Base-by-base conservation (phyloP, 768 basidiomycete species). In the Tricholoma furcatifolium region DNA sequence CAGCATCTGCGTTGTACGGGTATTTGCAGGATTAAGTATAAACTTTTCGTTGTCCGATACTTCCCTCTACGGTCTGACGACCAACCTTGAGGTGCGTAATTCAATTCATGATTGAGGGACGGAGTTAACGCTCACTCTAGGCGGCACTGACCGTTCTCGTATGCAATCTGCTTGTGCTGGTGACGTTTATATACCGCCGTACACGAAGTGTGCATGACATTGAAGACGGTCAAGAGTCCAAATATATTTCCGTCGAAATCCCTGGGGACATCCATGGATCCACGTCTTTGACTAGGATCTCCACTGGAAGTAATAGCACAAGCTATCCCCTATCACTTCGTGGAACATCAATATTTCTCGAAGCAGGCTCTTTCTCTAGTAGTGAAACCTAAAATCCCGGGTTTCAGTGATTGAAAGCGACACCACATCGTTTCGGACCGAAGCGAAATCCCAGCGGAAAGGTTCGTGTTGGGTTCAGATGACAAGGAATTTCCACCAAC, bases 151-250 rank as follows among this genome's bases (percentile, higher is more conserved):
- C 59, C 3, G 42, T 62, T 3, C 44, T 64, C 20, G 39, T 61
- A 18, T 60, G 60, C 18, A 58, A 61, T 40, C 51, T 60, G 15
- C 45, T 54, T 5, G 61, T 64, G 17, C 12, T 64, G 23, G 55
- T 61, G 14, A 60, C 61, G 18, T 53, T 47, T 21, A 9, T 58
- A 9, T 64, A 60, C 42, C 57, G 63, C 21, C 53, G 41, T 31
- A 30, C 57, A 3, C 57, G 55, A 5, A 59, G 50, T 12, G 57
- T 48, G 18, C 38, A 31, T 24, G 57, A 54, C 24, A 34, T 56
- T n/a, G 58, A 59, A 12, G 40, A 54, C 1, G 57, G 56, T 17
- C 23, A 27, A 27, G 4, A 3, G 27, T 48, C 15, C 42, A 47
- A 11, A 49, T 52, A 30, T 54, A 56, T 2, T 21, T 50, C 1